These are phyloP conservation scores for Malassezia pachydermatis DNA, from an alignment of 1,284 basidiomycete genomes.

Conservation along the genomic window DNA sequence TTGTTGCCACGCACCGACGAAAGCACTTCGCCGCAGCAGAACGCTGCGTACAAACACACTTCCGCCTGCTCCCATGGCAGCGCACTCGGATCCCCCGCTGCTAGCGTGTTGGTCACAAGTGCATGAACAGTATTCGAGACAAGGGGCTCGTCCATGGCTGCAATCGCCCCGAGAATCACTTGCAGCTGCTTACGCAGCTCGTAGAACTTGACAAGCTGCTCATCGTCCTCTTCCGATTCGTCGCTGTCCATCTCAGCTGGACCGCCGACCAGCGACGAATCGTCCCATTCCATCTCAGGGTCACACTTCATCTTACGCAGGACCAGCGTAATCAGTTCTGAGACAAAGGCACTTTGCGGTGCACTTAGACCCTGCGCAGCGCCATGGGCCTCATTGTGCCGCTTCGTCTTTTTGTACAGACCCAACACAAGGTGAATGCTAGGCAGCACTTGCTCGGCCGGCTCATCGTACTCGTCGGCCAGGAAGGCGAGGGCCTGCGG, in stretches of 20 bases:
- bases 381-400: slow-evolving; percentile 15
- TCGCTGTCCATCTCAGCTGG: slow-evolving; percentile 68
- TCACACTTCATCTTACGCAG: slow-evolving; percentile 62
- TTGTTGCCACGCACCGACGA: slow-evolving; percentile 37
- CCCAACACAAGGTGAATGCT: slow-evolving; percentile 32
- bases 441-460: slow-evolving; percentile 37
- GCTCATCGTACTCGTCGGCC: slow-evolving; percentile 61
- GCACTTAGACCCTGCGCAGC: slow-evolving; percentile 19
- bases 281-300: slow-evolving; percentile 71
- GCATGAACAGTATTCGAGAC: slow-evolving; percentile 63
- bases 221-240: slow-evolving; percentile 58
- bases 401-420: slow-evolving; percentile 41
- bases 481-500: slow-evolving; percentile 79
- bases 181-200: slow-evolving; percentile 76
- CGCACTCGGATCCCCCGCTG: slow-evolving; percentile 55
- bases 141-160: slow-evolving; percentile 68
- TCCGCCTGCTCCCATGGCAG: slow-evolving; percentile 90
- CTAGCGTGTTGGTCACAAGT: slow-evolving; percentile 64
- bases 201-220: slow-evolving; percentile 74
- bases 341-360: slow-evolving; percentile 56
- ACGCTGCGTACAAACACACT: slow-evolving; percentile 79
- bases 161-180: slow-evolving; percentile 68
- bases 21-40: slow-evolving; percentile 70
- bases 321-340: slow-evolving; percentile 67
- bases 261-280: slow-evolving; percentile 32